Conservation (phyloP, 108 stramenopile species). For the Cyclostephanos invisitatus region DNA sequence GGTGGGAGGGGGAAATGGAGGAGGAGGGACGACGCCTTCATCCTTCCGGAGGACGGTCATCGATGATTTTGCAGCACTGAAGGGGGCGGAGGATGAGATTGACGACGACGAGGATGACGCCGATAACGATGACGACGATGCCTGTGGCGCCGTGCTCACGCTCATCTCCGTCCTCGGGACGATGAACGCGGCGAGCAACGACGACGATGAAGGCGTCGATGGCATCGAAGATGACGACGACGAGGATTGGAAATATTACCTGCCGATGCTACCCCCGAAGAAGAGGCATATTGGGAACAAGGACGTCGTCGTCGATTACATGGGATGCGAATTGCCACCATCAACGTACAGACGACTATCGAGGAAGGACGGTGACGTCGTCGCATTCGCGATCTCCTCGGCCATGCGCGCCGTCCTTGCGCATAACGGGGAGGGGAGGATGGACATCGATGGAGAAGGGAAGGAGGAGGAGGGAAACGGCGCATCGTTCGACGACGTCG, state of each 20-base stretch:
- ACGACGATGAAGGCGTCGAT: background rate
- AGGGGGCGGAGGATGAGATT: conserved; percentile 1
- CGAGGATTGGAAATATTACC: conserved; percentile 32
- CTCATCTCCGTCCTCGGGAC: conserved; percentile 35
- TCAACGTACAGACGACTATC: conserved; percentile 34
- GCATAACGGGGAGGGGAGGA: background rate
- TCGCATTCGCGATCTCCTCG: conserved; percentile 16
- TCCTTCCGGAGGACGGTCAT: background rate
- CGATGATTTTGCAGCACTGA: background rate
- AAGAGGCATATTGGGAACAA: conserved; percentile 3
- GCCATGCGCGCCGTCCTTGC: conserved; percentile 30
- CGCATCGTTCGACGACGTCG: background rate
- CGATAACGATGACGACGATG: conserved; percentile 25
- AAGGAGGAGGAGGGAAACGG: conserved; percentile 27
- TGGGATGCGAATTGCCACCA: conserved; percentile 36
- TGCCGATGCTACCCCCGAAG: conserved; percentile 37
- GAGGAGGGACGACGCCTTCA: background rate
- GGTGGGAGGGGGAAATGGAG: background rate
- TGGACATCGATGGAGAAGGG: conserved; percentile 10
- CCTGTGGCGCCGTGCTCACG: conserved; percentile 39
- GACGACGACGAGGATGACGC: background rate
- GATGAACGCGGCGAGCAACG: background rate
- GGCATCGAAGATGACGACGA: conserved; percentile 24
- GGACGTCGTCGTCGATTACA: conserved; percentile 22
- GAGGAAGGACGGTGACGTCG: conserved; percentile 11